Conservation (phyloP, 1,284 basidiomycete species). For the Tilletia horrida region DNA sequence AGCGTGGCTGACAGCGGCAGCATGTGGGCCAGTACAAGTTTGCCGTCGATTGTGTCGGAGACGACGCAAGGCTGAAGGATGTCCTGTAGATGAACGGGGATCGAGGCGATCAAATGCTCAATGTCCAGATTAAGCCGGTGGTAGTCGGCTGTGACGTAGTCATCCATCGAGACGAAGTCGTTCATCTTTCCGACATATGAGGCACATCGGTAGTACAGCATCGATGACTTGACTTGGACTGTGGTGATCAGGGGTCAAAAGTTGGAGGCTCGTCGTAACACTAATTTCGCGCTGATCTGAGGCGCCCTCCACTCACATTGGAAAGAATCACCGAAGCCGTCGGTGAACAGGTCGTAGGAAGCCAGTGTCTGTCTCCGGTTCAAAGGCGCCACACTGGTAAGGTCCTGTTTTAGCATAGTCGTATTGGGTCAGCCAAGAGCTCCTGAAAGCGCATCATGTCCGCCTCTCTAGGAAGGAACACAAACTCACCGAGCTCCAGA, state of each 20-base stretch:
- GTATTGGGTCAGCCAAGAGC: not conserved
- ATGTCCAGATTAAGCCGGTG: slow-evolving; percentile 15
- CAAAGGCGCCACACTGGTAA: not conserved
- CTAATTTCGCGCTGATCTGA: not conserved
- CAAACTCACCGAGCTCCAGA: slow-evolving; percentile 13
- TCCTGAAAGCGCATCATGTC: not conserved
- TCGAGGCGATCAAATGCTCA: not conserved
- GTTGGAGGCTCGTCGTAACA: not conserved
- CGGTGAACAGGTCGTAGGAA: slow-evolving; percentile 9
- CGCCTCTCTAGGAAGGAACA: not conserved
- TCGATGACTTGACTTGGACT: slow-evolving; percentile 14
- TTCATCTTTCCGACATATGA: slow-evolving; percentile 6
- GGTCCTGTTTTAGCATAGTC: not conserved
- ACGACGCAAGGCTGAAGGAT: not conserved
- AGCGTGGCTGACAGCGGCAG: slow-evolving; percentile 12
- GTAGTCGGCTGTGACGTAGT: slow-evolving; percentile 4
- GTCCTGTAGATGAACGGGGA: slow-evolving; percentile 8
- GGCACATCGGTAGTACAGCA: slow-evolving; percentile 5
- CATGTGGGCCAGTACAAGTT: slow-evolving; percentile 4
- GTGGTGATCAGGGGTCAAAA: not conserved
- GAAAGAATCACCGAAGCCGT: not conserved
- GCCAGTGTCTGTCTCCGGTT: not conserved
- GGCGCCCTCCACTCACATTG: not conserved
- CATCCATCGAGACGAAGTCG: slow-evolving; percentile 10
- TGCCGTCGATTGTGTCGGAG: slow-evolving; percentile 5